These are phyloP conservation scores for Leishmania amazonensis DNA, from an alignment of 208 protist species.

Conservation along the genomic window DNA sequence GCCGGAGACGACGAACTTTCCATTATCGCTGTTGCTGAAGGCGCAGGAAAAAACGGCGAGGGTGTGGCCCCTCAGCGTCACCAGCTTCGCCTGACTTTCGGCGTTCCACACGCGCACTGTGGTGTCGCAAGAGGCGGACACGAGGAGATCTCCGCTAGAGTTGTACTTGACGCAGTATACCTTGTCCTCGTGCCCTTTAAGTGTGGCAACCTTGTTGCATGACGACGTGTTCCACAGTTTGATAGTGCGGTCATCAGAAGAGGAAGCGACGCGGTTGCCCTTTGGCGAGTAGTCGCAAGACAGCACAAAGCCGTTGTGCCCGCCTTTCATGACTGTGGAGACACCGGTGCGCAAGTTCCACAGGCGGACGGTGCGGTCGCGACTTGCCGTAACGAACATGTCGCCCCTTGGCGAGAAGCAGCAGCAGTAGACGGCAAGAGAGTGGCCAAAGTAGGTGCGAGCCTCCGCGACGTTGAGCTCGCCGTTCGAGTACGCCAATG, in stretches of 20 bases:
- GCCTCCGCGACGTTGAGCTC: constrained; percentile 56
- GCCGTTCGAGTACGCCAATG: constrained; percentile 64
- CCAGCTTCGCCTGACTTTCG: constrained; percentile 56
- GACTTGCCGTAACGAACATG: constrained; percentile 74
- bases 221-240: constrained; percentile 82
- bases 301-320: constrained; percentile 89
- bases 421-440: constrained; percentile 83
- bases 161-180: constrained; percentile 93
- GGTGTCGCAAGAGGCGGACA: constrained; percentile 77
- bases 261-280: constrained; percentile 78
- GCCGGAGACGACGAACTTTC: constrained; percentile 80
- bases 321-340: constrained; percentile 80
- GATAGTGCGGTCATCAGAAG: constrained; percentile 74
- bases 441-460: constrained; percentile 64
- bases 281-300: constrained; percentile 90
- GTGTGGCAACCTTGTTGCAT: constrained; percentile 67
- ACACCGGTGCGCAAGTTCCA: constrained; percentile 68
- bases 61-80: constrained; percentile 70
- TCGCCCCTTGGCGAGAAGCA: constrained; percentile 78
- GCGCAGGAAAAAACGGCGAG: constrained; percentile 83
- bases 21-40: constrained; percentile 75
- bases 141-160: constrained; percentile 89
- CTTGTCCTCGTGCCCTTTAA: constrained; percentile 95
- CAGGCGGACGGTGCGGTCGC: constrained; percentile 80
- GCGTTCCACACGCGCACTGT: constrained; percentile 86